These are phyloP conservation scores for Coccomyxa sp. DNA, from an alignment of 139 green algal species.

Conservation along the genomic window DNA sequence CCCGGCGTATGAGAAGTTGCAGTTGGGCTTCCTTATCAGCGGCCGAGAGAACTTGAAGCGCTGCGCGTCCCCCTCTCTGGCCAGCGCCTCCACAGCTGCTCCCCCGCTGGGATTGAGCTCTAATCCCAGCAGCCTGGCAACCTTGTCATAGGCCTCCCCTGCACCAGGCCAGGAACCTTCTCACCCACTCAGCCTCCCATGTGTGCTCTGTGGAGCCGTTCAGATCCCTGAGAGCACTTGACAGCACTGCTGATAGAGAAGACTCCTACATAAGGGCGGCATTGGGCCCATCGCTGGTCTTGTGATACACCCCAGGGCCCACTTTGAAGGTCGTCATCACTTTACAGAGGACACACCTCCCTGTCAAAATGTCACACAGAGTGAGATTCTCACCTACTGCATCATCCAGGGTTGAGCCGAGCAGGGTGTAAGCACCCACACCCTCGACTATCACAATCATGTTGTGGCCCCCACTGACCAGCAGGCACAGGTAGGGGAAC, in stretches of 20 bases:
- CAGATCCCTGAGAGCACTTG: not conserved
- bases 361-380: not conserved
- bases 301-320: too few relatives aligned
- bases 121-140: conserved; percentile 87
- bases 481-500: conserved; percentile 93
- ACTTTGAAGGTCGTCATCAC: too few relatives aligned
- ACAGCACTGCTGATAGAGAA: not conserved
- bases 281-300: too few relatives aligned
- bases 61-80: conserved; percentile 55
- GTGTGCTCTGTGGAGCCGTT: not conserved
- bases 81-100: conserved; percentile 76
- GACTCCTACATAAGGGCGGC: too few relatives aligned
- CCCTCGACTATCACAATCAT: conserved; percentile 85
- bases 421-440: conserved; percentile 84
- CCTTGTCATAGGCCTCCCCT: conserved; percentile 96
- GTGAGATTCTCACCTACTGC: conserved; percentile 75
- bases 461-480: conserved; percentile 94
- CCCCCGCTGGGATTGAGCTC: conserved; percentile 72
- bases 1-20: conserved; percentile 95
- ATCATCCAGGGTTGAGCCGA: conserved; percentile 92
- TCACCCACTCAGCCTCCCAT: too few relatives aligned
- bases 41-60: conserved; percentile 68
- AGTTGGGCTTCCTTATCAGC: conserved; percentile 63
- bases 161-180: not conserved
- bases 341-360: too few relatives aligned